phyloP scores from a whole-genome alignment of 2,329 filamentous ascomycete species.

The Sphaerulina vaccinii region DNA sequence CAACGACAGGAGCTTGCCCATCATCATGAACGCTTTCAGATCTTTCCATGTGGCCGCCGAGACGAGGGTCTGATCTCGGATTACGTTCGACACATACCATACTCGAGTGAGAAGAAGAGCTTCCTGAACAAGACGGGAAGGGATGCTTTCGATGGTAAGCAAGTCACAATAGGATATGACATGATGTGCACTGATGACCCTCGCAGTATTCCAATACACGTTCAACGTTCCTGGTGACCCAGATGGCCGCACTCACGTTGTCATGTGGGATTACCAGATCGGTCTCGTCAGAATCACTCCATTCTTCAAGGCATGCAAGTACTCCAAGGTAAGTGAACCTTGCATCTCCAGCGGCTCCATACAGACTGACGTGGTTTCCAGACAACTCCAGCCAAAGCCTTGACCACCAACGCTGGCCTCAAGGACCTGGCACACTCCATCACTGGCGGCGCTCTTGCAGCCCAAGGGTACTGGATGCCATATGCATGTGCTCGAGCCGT shows the following conservation, averaged over 20 bases:
- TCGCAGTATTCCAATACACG: slow-evolving; percentile 75
- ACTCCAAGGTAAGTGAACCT: slow-evolving; percentile 69
- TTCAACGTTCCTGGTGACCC: slow-evolving; percentile 68
- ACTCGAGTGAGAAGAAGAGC: slow-evolving; percentile 89
- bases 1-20: slow-evolving; percentile 49
- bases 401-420: slow-evolving; percentile 68
- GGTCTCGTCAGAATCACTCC: slow-evolving; percentile 91
- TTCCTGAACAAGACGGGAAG: slow-evolving; percentile 83
- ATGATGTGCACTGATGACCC: slow-evolving; percentile 3
- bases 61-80: slow-evolving; percentile 46
- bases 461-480: slow-evolving; percentile 98
- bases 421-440: slow-evolving; percentile 91
- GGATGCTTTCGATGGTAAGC: slow-evolving; percentile 80
- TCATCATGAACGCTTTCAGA: slow-evolving; percentile 62
- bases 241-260: slow-evolving; percentile 50
- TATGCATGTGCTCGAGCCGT: slow-evolving; percentile 81
- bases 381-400: slow-evolving; percentile 85
- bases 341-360: slow-evolving; percentile 5
- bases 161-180: background rate
- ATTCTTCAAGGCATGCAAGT: slow-evolving; percentile 87
- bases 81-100: slow-evolving; percentile 70
- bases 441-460: slow-evolving; percentile 84
- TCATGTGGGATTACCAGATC: slow-evolving; percentile 98
- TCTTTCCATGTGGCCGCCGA: slow-evolving; percentile 62
- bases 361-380: slow-evolving; percentile 39